These are phyloP conservation scores for Penstemon eatonii DNA, from an alignment of 257 asterid genomes.

Conservation along the genomic window DNA sequence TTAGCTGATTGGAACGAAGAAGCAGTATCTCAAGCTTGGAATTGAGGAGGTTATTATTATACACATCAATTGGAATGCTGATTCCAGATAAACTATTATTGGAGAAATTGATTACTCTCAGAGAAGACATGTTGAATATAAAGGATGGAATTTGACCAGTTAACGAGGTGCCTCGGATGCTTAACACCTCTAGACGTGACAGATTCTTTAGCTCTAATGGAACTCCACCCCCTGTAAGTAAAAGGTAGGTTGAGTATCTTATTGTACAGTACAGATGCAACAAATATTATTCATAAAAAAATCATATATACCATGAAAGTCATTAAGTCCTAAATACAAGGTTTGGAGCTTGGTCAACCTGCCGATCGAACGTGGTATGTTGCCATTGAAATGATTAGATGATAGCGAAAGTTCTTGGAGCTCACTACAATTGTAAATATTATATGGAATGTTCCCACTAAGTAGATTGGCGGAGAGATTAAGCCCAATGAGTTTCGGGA, in stretches of 20 bases:
- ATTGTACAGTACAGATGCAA: neutral
- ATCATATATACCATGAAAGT: constrained; percentile 3
- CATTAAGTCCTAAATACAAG: constrained; percentile 2
- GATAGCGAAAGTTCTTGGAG: constrained; percentile 10
- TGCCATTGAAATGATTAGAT: constrained; percentile 19
- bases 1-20: no score
- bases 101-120: no score
- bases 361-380: constrained; percentile 20
- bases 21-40: no score
- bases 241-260: no score
- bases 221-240: neutral
- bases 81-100: no score
- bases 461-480: neutral
- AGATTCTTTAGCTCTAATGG: no score
- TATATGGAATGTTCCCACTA: constrained; percentile 6
- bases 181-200: neutral
- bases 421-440: constrained; percentile 10
- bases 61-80: no score
- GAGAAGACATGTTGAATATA: neutral
- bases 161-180: neutral
- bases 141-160: constrained; percentile 24
- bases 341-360: neutral
- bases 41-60: no score
- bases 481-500: constrained; percentile 3
- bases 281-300: no score